Percentiles rank a stretch among this genome's conserved stretches.
Evolutionary conservation across 345 rosid species (phyloP).

Genomic region (Populus pruinosa): DNA sequence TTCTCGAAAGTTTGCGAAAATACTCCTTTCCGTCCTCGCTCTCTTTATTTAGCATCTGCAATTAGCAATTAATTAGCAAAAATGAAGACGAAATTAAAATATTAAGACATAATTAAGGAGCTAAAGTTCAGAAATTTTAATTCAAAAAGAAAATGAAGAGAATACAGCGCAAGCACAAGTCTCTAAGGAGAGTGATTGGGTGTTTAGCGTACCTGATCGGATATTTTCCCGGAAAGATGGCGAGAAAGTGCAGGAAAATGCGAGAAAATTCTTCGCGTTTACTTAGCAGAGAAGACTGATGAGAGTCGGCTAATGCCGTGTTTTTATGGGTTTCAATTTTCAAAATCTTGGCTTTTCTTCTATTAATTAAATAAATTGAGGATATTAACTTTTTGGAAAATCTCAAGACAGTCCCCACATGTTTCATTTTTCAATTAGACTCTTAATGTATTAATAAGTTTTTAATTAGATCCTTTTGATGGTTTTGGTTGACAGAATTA

Average conservation of each 20-base stretch:
- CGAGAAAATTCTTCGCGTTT: background rate
- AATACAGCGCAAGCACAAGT: background rate
- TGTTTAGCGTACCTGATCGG: conserved; percentile 27
- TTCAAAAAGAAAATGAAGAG: conserved; percentile 3
- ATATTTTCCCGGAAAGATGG: conserved; percentile 38
- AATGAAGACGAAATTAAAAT: background rate
- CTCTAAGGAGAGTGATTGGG: background rate
- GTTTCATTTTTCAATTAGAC: background rate
- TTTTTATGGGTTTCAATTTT: background rate
- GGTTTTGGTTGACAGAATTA: background rate
- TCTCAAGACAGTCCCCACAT: too few species aligned
- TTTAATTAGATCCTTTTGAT: background rate
- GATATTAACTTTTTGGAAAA: background rate
- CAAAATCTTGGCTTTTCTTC: conserved; percentile 6
- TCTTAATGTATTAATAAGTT: background rate
- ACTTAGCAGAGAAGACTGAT: background rate
- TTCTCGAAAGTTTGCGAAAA: conserved; percentile 49
- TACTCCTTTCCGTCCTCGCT: conserved; percentile 47
- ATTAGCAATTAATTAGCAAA: background rate
- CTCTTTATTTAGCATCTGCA: background rate
- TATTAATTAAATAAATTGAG: background rate
- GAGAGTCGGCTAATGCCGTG: conserved; percentile 1
- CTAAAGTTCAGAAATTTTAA: background rate
- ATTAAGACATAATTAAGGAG: background rate
- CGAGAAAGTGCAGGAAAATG: conserved; percentile 36